Percentiles rank a stretch among this genome's conserved stretches.
Evolutionary conservation across 2,329 filamentous ascomycete genomes (phyloP).

Genomic region (Huntiella bhutanensis): DNA sequence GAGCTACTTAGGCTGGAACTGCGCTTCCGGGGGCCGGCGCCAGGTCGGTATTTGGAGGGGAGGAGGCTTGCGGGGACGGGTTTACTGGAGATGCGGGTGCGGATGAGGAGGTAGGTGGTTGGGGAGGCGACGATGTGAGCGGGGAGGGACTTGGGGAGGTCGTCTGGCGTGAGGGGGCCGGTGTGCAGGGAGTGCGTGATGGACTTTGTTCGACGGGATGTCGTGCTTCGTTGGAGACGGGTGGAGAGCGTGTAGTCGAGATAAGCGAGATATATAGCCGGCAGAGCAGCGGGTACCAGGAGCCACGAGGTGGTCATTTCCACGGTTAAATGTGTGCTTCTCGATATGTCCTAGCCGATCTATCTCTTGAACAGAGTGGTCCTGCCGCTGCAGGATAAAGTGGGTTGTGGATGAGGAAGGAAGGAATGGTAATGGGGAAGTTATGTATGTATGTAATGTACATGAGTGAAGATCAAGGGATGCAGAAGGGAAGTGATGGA

Average conservation of each 20-base stretch:
- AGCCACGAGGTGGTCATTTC: conserved; percentile 7
- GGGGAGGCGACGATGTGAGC: conserved; percentile 12
- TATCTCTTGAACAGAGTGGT: too few species aligned
- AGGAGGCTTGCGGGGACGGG: conserved; percentile 11
- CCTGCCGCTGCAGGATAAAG: too few species aligned
- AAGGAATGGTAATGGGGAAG: too few species aligned
- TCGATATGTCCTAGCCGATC: too few species aligned
- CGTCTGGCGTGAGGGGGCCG: conserved; percentile 10
- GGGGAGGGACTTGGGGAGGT: conserved; percentile 12
- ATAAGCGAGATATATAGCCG: conserved; percentile 8
- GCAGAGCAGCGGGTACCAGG: conserved; percentile 4
- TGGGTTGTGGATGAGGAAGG: too few species aligned
- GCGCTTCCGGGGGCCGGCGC: background rate
- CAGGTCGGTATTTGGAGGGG: background rate
- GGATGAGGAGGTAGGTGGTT: conserved; percentile 14
- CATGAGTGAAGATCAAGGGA: too few species aligned
- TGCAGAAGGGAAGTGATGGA: too few species aligned
- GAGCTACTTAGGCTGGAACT: background rate
- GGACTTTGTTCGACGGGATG: conserved; percentile 2
- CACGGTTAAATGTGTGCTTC: background rate
- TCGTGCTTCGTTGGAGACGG: conserved; percentile 1
- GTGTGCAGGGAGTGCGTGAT: conserved; percentile 14
- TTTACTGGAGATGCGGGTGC: conserved; percentile 15
- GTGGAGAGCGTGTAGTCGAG: conserved; percentile 4
- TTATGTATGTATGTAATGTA: too few species aligned